Conservation (phyloP, 129 eudicot genomes). For the Smallanthus sonchifolius region DNA sequence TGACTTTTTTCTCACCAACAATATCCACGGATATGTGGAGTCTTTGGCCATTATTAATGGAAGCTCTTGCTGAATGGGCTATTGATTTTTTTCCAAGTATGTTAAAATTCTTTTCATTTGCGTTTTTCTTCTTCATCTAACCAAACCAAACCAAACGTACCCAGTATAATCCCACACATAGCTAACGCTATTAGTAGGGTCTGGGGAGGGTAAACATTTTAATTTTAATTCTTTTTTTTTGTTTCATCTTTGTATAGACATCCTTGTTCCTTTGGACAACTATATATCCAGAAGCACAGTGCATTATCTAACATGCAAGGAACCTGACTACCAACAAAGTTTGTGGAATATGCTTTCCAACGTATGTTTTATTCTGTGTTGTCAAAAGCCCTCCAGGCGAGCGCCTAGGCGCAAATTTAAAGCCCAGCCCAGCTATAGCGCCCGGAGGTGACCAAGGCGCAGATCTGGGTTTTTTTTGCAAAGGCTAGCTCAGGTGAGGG, state of each 20-base stretch:
- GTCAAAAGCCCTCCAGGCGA: no score
- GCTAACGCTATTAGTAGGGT: no score
- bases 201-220: no score
- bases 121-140: not conserved
- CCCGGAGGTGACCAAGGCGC: no score
- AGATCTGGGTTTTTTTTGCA: no score
- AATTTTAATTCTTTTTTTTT: not conserved
- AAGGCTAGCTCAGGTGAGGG: no score
- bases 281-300: conserved; percentile 73
- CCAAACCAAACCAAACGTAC: no score
- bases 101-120: conserved; percentile 16
- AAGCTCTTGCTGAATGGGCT: conserved; percentile 91
- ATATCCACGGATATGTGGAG: conserved; percentile 96
- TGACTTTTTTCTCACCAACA: conserved; percentile 87
- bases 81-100: conserved; percentile 91
- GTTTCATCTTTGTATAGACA: conserved; percentile 45
- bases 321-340: conserved; percentile 91
- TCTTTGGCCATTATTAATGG: conserved; percentile 88
- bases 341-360: conserved; percentile 82
- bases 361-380: conserved; percentile 43
- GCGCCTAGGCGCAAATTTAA: no score
- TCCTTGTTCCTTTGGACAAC: conserved; percentile 86
- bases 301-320: conserved; percentile 78
- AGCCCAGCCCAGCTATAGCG: no score
- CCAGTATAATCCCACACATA: no score